Evolutionary conservation across 352 stramenopile genomes (phyloP).

Genomic region (Globisporangium carolinianum): DNA sequence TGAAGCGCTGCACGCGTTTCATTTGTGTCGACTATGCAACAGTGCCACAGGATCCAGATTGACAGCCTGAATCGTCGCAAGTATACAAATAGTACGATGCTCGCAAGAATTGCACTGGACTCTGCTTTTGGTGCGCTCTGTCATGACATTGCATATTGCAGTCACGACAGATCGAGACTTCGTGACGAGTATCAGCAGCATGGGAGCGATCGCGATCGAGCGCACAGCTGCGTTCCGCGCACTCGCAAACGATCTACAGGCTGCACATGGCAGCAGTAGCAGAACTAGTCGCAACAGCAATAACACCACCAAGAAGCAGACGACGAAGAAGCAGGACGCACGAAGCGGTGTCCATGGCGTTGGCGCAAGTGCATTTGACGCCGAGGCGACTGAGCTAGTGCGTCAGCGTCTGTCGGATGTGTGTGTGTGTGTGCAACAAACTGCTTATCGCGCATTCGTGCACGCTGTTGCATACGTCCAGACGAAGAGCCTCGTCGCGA

Average conservation of each 20-base stretch:
- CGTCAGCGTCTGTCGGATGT: not conserved
- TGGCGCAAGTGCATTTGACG: slow-evolving; percentile 1
- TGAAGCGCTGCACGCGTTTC: too few species aligned
- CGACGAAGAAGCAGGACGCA: not conserved
- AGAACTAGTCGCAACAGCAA: not conserved
- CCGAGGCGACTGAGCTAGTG: slow-evolving; percentile 10
- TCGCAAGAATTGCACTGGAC: too few species aligned
- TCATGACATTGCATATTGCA: too few species aligned
- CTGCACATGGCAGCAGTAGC: not conserved
- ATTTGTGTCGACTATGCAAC: too few species aligned
- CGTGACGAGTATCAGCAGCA: not conserved
- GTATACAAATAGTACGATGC: too few species aligned
- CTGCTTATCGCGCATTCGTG: not conserved
- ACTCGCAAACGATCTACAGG: not conserved
- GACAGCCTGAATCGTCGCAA: too few species aligned
- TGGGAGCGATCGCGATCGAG: not conserved
- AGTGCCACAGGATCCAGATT: too few species aligned
- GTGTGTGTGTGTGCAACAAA: not conserved
- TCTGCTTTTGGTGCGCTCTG: too few species aligned
- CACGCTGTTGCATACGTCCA: slow-evolving; percentile 7
- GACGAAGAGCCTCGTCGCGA: slow-evolving; percentile 35
- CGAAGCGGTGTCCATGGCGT: not conserved
- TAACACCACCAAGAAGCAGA: not conserved
- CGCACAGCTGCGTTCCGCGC: not conserved
- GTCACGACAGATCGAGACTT: too few species aligned